Evolutionary conservation across 2,329 filamentous ascomycete genomes (phyloP).

Genomic region (Colletotrichum agaves): DNA sequence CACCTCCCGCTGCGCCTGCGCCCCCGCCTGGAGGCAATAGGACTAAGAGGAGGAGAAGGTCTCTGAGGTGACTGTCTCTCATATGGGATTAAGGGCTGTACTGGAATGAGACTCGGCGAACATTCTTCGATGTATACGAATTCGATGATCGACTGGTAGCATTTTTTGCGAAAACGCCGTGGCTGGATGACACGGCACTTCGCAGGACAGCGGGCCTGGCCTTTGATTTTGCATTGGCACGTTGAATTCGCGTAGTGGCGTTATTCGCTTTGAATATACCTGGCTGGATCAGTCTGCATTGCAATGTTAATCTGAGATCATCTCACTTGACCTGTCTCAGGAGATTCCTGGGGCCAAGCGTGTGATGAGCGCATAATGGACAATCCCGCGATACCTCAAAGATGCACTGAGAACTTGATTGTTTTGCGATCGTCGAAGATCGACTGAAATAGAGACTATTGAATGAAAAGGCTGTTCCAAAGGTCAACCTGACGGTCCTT

Average conservation of each 20-base stretch:
- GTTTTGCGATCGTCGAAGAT: no score
- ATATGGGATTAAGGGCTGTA: no score
- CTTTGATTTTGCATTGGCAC: background rate
- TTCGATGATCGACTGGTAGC: background rate
- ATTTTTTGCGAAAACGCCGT: background rate
- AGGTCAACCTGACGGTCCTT: no score
- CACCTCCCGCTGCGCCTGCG: background rate
- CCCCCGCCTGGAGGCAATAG: background rate
- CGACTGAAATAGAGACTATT: no score
- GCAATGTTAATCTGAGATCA: background rate
- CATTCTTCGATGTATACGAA: background rate
- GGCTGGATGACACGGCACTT: slow-evolving; percentile 26
- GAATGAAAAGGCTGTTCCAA: no score
- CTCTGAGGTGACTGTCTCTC: background rate
- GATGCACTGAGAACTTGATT: no score
- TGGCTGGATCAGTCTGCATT: slow-evolving; percentile 31
- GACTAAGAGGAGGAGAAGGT: slow-evolving; percentile 2
- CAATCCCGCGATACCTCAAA: no score
- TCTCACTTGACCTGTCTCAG: accelerated
- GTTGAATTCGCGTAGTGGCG: background rate
- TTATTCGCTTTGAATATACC: slow-evolving; percentile 13
- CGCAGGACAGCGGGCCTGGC: slow-evolving; percentile 23
- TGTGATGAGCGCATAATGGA: no score
- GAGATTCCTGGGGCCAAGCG: background rate
- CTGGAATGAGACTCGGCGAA: background rate